Percentiles rank a stretch among this genome's conserved stretches.
phyloP scores from a whole-genome alignment of 768 basidiomycete species.

The Pleurotus tuber-regium region DNA sequence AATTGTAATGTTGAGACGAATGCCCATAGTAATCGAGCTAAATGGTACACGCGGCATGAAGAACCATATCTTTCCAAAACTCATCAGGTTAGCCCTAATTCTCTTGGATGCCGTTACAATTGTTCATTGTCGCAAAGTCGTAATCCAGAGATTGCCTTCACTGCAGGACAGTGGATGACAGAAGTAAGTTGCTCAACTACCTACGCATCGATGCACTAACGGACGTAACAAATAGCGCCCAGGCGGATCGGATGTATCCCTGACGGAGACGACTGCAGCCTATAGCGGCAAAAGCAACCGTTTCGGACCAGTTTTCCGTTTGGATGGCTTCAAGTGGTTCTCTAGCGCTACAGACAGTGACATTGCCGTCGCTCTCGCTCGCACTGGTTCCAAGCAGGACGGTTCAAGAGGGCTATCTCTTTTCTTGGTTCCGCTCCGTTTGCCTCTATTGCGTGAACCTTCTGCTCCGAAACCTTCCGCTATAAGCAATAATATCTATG shows the following conservation, averaged over 20 bases:
- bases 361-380: constrained; percentile 68
- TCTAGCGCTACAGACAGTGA: constrained; percentile 80
- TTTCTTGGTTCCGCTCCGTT: constrained; percentile 66
- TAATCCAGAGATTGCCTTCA: constrained; percentile 59
- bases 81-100: constrained; percentile 48
- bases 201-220: constrained; percentile 28
- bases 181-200: constrained; percentile 41
- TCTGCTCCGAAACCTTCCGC: constrained; percentile 39
- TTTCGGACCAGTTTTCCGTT: constrained; percentile 50
- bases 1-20: too few species aligned
- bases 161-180: constrained; percentile 85
- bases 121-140: constrained; percentile 38
- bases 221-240: constrained; percentile 55
- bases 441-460: constrained; percentile 47
- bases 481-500: constrained; percentile 60
- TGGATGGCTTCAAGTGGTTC: constrained; percentile 83
- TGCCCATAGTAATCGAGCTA: constrained; percentile 55
- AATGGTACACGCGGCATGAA: constrained; percentile 60
- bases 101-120: neutral
- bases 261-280: constrained; percentile 64
- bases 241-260: constrained; percentile 74
- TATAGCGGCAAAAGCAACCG: constrained; percentile 28
- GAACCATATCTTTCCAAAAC: constrained; percentile 50
- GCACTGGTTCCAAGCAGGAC: constrained; percentile 52
- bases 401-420: constrained; percentile 72